These are phyloP conservation scores for Aotearoamyces nothofagi DNA, from an alignment of 2,329 filamentous ascomycete species.

Conservation along the genomic window DNA sequence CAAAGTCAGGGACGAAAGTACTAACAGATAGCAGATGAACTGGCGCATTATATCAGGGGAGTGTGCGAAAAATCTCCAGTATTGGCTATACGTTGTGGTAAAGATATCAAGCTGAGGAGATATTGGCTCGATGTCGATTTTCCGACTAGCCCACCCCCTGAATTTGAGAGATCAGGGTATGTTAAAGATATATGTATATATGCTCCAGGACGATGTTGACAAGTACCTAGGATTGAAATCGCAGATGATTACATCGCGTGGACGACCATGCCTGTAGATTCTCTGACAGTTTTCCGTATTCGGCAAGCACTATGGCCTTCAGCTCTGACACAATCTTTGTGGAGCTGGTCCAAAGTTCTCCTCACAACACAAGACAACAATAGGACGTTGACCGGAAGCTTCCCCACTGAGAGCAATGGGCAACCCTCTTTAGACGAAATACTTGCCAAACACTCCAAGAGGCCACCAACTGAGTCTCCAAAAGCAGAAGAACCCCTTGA, in stretches of 20 bases:
- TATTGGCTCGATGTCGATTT: slow-evolving; percentile 47
- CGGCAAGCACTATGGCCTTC: slow-evolving; percentile 37
- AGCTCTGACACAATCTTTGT: slow-evolving; percentile 32
- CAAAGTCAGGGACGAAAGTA: slow-evolving; percentile 3
- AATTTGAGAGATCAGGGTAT: slow-evolving; percentile 44
- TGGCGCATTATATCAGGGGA: slow-evolving; percentile 26
- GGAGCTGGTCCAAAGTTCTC: slow-evolving; percentile 34
- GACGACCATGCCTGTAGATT: slow-evolving; percentile 32
- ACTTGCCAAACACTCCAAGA: slow-evolving; percentile 12
- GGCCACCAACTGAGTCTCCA: no score
- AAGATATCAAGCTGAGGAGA: slow-evolving; percentile 30
- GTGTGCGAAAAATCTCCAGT: slow-evolving; percentile 27
- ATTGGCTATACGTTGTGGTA: slow-evolving; percentile 29
- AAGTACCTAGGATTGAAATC: slow-evolving; percentile 28
- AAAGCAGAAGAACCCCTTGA: no score
- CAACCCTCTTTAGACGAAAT: slow-evolving; percentile 14
- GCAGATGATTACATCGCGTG: slow-evolving; percentile 32
- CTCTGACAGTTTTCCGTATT: slow-evolving; percentile 27
- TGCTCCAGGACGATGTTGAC: slow-evolving; percentile 9
- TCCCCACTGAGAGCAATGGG: slow-evolving; percentile 31
- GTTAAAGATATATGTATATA: slow-evolving; percentile 13
- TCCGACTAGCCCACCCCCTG: slow-evolving; percentile 41
- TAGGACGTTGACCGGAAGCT: slow-evolving; percentile 28
- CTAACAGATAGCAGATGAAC: slow-evolving; percentile 24
- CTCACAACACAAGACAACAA: no score